Evolutionary conservation across 352 stramenopile genomes (phyloP), one percentile per base, ranked within the genome.

Genomic region (Pythium guiyangense): DNA sequence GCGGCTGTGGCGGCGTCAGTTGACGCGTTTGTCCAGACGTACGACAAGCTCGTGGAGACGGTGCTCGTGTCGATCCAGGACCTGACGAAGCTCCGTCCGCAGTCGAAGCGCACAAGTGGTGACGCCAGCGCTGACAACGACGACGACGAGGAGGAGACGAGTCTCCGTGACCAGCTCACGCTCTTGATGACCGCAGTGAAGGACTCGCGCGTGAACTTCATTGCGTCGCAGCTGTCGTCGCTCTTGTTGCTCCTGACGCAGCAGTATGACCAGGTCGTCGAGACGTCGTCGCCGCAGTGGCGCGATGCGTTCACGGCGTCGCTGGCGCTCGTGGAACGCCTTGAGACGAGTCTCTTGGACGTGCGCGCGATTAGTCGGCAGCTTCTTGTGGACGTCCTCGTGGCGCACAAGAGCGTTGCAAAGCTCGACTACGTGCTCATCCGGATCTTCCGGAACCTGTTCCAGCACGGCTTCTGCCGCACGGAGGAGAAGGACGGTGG

Each of bases 371-470:
- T 92, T 49, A 94, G 79, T 62, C 81, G 84, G 4, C 86, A 96
- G 54, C 54, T 94, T 14, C 57, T 96, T 6, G 66, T 84, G 37
- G 84, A 96, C 59, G 69, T 89, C 47, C 61, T 96, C 1, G 82
- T 92, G 27, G 76, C 79, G 1, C 90, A 98, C 73, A 93, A 96
- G 60, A 89, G 86, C 61, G 86, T 96, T 45, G 83, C 87, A 27
- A 99, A 99, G 72, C 67, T 99, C 3, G 70, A 97, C 49, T 99
- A 98, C 63, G 80, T 99, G 15, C 63, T 98, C 17, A 60, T 98
- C 1, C 86, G 97, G 35, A 88, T 99, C 25, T 99, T 99, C 73
- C 83, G 97, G 18, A 94, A 96, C 57, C 63, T 99, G 46, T 90
- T 98, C 57, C 83, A 97, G 46, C 97, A 99, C 68, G 96, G 96